Evolutionary conservation across 1,284 basidiomycete species (phyloP), one percentile per base, ranked within the genome.

Genomic region (Jaminaea rosea): DNA sequence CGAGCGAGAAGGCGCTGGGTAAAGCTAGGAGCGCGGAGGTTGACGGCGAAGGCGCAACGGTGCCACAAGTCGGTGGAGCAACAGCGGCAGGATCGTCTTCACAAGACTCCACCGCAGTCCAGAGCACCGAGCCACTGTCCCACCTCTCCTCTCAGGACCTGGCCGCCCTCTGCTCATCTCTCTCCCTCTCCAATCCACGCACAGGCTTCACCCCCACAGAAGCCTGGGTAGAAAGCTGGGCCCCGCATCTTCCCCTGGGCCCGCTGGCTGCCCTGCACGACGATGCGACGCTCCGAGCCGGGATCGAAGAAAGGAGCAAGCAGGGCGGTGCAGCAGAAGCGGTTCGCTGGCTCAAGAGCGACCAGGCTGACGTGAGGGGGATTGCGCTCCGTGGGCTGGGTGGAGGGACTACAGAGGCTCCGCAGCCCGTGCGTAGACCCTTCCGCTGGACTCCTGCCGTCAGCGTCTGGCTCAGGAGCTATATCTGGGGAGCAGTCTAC

Each of bases 401-500:
- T n/a, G n/a, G n/a, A n/a, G n/a, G n/a, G n/a, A n/a, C n/a, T n/a
- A n/a, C n/a, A n/a, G n/a, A n/a, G n/a, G n/a, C n/a, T n/a, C n/a
- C n/a, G n/a, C n/a, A n/a, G n/a, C n/a, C n/a, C n/a, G 51, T 27
- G 34, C 27, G 60, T 13, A 50, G 63, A 7, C 52, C 55, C 0
- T 73, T 69, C 59, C 36, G 50, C 26, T 72, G 69, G 69, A 67
- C 55, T 3, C 53, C 55, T 0, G 55, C 68, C 9, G 65, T 60
- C 0, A 26, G 19, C 0, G 52, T 72, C 3, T 73, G 71, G 69
- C 48, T 70, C 15, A 50, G 55, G 21, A 65, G 59, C 36, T 73
- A 65, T 44, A 28, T 73, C 19, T 73, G 69, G 67, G 69, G 69
- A 4, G 41, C 57, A 6, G 59, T 72, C 24, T 73, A 63, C 46